Evolutionary conservation across 78 protist species (phyloP).

Genomic region (Speleostelium caveatum): DNA sequence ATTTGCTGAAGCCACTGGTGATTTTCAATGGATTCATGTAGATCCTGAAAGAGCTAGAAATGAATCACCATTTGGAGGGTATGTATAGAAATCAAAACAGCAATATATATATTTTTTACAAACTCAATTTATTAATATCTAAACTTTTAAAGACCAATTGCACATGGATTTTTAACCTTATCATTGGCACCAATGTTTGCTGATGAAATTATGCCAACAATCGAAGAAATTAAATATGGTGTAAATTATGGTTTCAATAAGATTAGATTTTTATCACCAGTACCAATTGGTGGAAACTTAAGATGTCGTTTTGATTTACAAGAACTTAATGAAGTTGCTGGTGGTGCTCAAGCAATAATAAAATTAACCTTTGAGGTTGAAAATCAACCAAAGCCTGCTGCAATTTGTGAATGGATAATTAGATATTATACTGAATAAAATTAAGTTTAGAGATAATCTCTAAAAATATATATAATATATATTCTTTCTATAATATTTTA

Average conservation of each 20-base stretch:
- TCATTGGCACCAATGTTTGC: slow-evolving; percentile 82
- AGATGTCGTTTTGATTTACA: slow-evolving; percentile 56
- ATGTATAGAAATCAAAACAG: not conserved
- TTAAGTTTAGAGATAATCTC: no score
- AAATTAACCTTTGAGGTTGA: slow-evolving; percentile 68
- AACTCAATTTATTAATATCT: not conserved
- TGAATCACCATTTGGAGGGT: slow-evolving; percentile 83
- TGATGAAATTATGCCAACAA: slow-evolving; percentile 73
- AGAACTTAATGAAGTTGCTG: slow-evolving; percentile 32
- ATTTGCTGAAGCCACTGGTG: slow-evolving; percentile 78
- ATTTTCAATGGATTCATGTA: slow-evolving; percentile 82
- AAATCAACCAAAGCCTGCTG: slow-evolving; percentile 31
- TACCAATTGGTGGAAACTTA: slow-evolving; percentile 49
- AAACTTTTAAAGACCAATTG: slow-evolving; percentile 30
- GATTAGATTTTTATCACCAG: slow-evolving; percentile 78
- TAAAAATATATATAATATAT: no score
- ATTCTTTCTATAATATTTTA: no score
- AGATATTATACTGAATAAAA: slow-evolving; percentile 19
- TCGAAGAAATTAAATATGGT: slow-evolving; percentile 62
- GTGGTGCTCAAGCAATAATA: slow-evolving; percentile 57
- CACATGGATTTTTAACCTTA: slow-evolving; percentile 68
- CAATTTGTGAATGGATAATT: slow-evolving; percentile 66
- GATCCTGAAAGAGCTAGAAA: slow-evolving; percentile 74
- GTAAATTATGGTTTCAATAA: slow-evolving; percentile 78
- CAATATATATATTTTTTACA: not conserved